These are phyloP conservation scores for Ascochyta pisi DNA, from an alignment of 2,329 filamentous ascomycete species.

Conservation along the genomic window DNA sequence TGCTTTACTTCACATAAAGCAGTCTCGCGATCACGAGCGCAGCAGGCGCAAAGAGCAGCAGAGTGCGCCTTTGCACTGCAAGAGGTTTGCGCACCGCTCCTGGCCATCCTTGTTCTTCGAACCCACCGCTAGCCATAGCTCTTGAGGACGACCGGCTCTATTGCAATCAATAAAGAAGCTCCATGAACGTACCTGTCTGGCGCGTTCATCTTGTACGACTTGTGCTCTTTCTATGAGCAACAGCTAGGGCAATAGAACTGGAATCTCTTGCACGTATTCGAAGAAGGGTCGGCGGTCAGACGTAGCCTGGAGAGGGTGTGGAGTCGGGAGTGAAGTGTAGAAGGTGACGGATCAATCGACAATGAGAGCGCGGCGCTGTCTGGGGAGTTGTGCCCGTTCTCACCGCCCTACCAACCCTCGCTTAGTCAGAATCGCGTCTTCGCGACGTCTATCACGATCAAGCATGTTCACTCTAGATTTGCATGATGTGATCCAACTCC, in stretches of 20 bases:
- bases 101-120: neutral
- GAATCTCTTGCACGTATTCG: constrained; percentile 4
- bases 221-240: constrained; percentile 10
- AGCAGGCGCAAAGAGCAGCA: neutral
- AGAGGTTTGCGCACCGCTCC: neutral
- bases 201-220: constrained; percentile 44
- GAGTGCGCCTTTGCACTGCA: neutral
- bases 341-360: neutral
- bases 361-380: constrained; percentile 2
- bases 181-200: constrained; percentile 43
- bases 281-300: neutral
- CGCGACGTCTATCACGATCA: neutral
- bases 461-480: neutral
- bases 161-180: neutral
- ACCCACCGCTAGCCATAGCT: neutral
- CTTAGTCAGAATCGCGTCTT: constrained; percentile 11
- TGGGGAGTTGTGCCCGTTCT: constrained; percentile 22
- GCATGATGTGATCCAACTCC: no score
- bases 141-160: neutral
- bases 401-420: constrained; percentile 18
- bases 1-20: neutral
- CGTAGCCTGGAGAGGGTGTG: neutral
- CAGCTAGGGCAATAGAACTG: neutral
- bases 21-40: neutral
- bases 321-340: neutral